Evolutionary conservation across 176 grass and related monocot genomes (phyloP), one percentile per base, ranked within the genome.

Genomic region (Cymbopogon citratus): DNA sequence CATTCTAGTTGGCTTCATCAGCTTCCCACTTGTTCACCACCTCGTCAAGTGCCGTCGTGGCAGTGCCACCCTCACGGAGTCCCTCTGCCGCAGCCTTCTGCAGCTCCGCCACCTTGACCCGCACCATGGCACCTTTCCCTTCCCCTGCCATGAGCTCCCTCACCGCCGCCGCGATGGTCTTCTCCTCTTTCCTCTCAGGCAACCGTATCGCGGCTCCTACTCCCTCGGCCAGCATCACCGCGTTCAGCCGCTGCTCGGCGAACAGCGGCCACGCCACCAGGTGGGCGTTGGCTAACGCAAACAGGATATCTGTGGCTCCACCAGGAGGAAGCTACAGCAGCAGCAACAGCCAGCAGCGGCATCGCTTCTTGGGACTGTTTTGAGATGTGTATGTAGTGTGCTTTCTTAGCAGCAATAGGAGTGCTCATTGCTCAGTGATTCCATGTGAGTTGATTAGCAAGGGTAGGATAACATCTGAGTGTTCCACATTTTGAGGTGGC

Each of bases 301-400:
- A 89, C 54, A 94, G 92, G 80, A 89, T 94, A 63, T 85, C 86
- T 31, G 90, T 98, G 39, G 81, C 86, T 27, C 84, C 95, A 49
- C 51, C 77, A 49, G 87, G 78, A 80, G 71, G 66, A 52, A 85
- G 28, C 65, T 76, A 61, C 68, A 87, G 74, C 83, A 85, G 76
- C 63, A 87, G 67, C 68, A 83, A 61, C 66, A 76, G 73, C 34
- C 71, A 83, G 64, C 76, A 82, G 71, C 78, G 49, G 27, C 78
- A 79, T 31, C 73, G 79, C 44, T 78, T 95, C 12, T 83, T 95
- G 21, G 73, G 75, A 54, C 85, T 80, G 87, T 95, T 92, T 90
- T 95, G 43, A 84, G 75, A 3, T 49, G 5, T 5, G n/a, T 68
- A 33, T 62, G 44, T 73, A 34, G 63, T 66, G 35, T 89, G 71